Base-by-base conservation (phyloP, 2,329 filamentous ascomycete genomes). In the Cladophialophora exuberans region DNA sequence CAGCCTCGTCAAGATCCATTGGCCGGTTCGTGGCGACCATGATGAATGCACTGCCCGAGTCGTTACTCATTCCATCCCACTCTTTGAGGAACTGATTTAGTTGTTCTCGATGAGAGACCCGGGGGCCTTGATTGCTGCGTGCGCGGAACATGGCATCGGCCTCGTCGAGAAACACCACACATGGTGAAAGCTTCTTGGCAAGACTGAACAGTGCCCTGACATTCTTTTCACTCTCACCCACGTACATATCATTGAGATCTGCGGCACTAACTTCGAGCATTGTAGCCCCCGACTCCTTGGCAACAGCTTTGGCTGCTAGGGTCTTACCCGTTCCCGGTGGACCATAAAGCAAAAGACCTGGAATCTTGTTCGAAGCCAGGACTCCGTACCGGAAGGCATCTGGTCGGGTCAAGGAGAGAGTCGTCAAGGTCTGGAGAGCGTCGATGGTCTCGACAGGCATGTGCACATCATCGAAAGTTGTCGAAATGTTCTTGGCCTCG, bases 1-100 rank as follows among this genome's bases (percentile, higher is more conserved):
- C 73, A 3, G 79, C 79, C 39, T 78, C 74, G 66, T 99, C 94
- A 1, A 99, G 83, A 67, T 97, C 94, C 66, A 96, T 97, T 0
- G 94, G 94, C 7, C 93, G 82, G 71, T 99, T 97, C 6, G 92
- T 97, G 23, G 94, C 93, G 0, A 97, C 91, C 91, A 99, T 97
- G 71, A 99, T 93, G 70, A 99, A 97, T 2, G 93, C 90, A 17
- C 60, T 61, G 17, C 59, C 60, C 15, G 88, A 88, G 42, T 85
- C 82, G 55, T 85, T 79, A 64, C 89, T 88, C 78, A 97, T 87
- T 9, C 94, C 94, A 65, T 97, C 94, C 94, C 93, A 97, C 70
- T 97, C 93, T 50, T 91, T 88, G 45, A 99, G 77, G 71, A 97
- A 97, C 72, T 99, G 93, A 68, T 97, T 99, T 71, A 97, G 92